Evolutionary conservation across 768 basidiomycete genomes (phyloP).

Genomic region (Stropharia rugosoannulata): DNA sequence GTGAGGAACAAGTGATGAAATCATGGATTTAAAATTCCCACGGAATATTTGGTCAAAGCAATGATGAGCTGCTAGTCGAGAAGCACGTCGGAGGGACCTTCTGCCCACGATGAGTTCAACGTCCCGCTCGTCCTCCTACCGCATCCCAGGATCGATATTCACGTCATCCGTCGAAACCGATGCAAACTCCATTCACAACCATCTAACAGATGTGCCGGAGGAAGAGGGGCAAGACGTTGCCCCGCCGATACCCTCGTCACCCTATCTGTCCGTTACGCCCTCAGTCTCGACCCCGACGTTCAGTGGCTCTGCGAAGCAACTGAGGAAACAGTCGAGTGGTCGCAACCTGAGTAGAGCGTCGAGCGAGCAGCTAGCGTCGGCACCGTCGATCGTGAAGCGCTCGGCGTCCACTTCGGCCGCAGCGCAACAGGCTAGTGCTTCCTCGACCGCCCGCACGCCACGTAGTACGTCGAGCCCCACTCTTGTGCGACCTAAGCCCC

Average conservation of each 20-base stretch:
- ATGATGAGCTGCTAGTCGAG: neutral
- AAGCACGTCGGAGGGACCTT: neutral
- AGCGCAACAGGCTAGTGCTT: constrained; percentile 6
- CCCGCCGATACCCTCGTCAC: constrained; percentile 16
- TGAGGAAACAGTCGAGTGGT: constrained; percentile 29
- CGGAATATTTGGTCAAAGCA: constrained; percentile 3
- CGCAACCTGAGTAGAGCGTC: constrained; percentile 31
- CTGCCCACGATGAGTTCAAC: constrained; percentile 8
- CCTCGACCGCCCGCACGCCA: constrained; percentile 9
- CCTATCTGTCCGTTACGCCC: constrained; percentile 17
- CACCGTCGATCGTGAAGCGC: constrained; percentile 21
- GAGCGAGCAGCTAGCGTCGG: constrained; percentile 19
- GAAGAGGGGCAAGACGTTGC: constrained; percentile 12
- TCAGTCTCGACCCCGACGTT: constrained; percentile 17
- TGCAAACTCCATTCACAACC: constrained; percentile 7
- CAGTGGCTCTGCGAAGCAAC: constrained; percentile 8
- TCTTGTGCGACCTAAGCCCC: neutral
- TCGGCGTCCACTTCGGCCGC: constrained; percentile 14
- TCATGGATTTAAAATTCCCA: neutral
- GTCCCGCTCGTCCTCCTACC: constrained; percentile 5
- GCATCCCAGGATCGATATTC: constrained; percentile 11
- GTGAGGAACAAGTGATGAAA: too few species aligned
- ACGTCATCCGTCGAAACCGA: constrained; percentile 8
- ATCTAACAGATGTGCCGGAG: constrained; percentile 24
- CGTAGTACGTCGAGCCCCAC: constrained; percentile 8